Base-by-base conservation (phyloP, 2,329 filamentous ascomycete genomes). In the Juglanconis sp. region DNA sequence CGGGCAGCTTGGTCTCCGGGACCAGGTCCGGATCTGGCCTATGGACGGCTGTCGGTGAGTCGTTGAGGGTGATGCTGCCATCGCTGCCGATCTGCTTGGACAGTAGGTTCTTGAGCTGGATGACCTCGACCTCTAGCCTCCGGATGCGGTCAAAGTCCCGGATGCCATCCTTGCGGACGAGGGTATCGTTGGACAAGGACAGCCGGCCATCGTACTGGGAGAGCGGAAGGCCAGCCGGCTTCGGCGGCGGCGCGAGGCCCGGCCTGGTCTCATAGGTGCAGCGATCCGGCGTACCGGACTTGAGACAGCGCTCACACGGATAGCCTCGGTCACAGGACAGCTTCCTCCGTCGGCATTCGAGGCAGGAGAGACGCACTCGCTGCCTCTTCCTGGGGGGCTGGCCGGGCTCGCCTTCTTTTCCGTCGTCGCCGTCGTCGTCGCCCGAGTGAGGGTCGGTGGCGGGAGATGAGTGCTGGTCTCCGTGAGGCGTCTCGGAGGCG, bases 291-390 rank as follows among this genome's bases (percentile, higher is more conserved):
- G 83, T 86, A 66, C 82, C 83, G 62, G 82, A 85, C 72, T 85
- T 86, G 71, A 86, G 78, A 51, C 84, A 87, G 51, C 84, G 80
- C 70, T 85, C 82, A 68, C 84, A 87, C 31, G 84, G 84, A 66
- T 85, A 79, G 68, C 84, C 83, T 62, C 84, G 77, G 71, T 86
- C 84, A 69, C 84, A 87, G 32, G 83, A 86, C 42, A 86, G 75
- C 74, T 87, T 87, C 58, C 84, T 77, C 57, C 83, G 78, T 47
- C 84, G 81, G 66, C 84, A 87, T 66, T 86, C 83, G 47, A 86
- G 77, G 64, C 84, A 87, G 52, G 82, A 85, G 48, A 87, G 76
- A 15, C 84, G 76, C 50, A 86, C 81, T 42, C 84, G 78, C 74
- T 86, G 84, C 36, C 84, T 75, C 73, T 87, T 87, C 62, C 83